Base-by-base conservation (phyloP, 1,139 yeast genomes). In the Diutina mesorugosa region DNA sequence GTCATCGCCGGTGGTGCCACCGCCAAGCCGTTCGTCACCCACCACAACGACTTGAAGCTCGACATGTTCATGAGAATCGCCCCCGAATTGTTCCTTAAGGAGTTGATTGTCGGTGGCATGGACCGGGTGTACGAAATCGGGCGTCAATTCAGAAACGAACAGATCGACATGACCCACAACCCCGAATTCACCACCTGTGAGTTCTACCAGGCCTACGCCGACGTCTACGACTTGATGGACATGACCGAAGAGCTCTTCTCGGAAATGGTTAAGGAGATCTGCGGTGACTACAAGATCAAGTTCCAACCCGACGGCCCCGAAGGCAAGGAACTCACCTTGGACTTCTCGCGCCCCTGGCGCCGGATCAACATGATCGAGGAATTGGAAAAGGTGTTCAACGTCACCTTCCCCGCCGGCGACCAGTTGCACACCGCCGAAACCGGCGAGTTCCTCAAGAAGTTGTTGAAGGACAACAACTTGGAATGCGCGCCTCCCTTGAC, bases 1-100 rank as follows among this genome's bases (percentile, higher is more conserved):
- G 88, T 90, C 64, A 90, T 93, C 72, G 98, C 99, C 58, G 99
- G 99, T 71, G 99, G 99, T 75, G 99, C 99, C 65, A 93, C 98
- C 61, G 99, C 99, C 65, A 93, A 90, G 78, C 99, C 99, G 47
- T 93, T 93, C 73, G 77, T 87, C 63, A 93, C 99, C 59, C 99
- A 93, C 71, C 99, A 93, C 77, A 93, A 93, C 69, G 99, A 93
- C 69, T 83, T 93, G 71, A 84, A 90, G 74, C 84, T 93, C 90
- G 95, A 91, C 67, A 87, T 93, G 90, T 93, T 76, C 78, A 87
- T 93, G 96, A 89, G 99, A 81, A 86, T 93, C 73, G 99, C 99
- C 54, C 99, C 99, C 58, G 99, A 93, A 77, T 82, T 93, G 70
- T 93, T 86, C 80, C 83, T 93, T 73, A 93, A 93, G 78, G 95